Conservation (phyloP, 805 yeast species). For the Yarrowia bubula region DNA sequence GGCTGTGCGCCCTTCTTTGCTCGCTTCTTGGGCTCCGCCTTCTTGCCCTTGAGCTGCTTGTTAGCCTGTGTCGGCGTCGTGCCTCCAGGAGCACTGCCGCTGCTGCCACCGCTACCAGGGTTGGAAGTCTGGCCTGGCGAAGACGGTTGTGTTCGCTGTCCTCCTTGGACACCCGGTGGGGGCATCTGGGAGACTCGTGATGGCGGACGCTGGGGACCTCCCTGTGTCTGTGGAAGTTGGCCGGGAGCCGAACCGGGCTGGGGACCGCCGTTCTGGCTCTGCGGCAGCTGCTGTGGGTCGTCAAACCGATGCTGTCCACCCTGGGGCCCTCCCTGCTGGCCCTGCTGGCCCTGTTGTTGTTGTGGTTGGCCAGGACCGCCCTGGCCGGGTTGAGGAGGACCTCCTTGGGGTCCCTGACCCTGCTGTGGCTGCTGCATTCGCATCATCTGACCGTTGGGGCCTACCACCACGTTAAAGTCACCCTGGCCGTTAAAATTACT, state of each 20-base stretch:
- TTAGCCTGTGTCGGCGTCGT: constrained; percentile 30
- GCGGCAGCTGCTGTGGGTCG: constrained; percentile 27
- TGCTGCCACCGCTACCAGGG: constrained; percentile 21
- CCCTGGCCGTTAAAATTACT: constrained; percentile 33
- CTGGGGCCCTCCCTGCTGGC: not conserved
- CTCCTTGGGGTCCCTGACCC: constrained; percentile 27
- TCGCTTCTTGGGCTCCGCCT: constrained; percentile 32
- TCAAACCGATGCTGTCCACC: constrained; percentile 23
- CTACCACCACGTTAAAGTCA: constrained; percentile 38
- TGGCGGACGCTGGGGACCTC: constrained; percentile 26
- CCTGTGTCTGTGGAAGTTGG: constrained; percentile 27
- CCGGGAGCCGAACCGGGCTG: constrained; percentile 25
- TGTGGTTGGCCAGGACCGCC: constrained; percentile 16
- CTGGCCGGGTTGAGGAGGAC: constrained; percentile 25
- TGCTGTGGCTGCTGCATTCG: constrained; percentile 30
- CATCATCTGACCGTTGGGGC: constrained; percentile 34
- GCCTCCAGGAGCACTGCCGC: constrained; percentile 27
- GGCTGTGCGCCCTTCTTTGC: constrained; percentile 31
- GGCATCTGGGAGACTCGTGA: constrained; percentile 31
- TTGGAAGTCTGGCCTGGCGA: constrained; percentile 33
- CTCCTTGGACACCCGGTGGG: constrained; percentile 34
- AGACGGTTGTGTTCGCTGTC: constrained; percentile 34
- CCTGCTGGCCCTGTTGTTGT: constrained; percentile 26
- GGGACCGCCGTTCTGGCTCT: constrained; percentile 10
- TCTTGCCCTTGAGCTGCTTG: constrained; percentile 31